phyloP scores from a whole-genome alignment of 331 rosid species.

The Quercus tomentella region DNA sequence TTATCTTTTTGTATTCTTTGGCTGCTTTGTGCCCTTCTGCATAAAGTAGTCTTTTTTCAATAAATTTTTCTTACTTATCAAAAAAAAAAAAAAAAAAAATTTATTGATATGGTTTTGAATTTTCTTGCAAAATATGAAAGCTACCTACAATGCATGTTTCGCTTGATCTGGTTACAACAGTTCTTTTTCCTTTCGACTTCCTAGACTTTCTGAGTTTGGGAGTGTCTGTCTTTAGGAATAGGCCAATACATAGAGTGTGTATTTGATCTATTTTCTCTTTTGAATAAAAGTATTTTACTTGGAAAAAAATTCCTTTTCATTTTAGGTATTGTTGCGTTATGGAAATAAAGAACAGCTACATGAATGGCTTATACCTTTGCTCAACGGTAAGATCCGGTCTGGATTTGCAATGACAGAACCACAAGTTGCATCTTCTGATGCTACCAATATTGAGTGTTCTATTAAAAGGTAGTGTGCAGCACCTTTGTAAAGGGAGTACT shows the following conservation, averaged over 20 bases:
- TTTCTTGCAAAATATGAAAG: too few relatives aligned
- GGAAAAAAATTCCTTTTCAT: background rate
- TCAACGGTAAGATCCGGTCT: slow-evolving; percentile 87
- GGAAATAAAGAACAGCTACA: slow-evolving; percentile 74
- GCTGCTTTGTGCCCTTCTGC: too few relatives aligned
- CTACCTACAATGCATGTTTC: slow-evolving; percentile 4
- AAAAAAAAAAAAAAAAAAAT: too few relatives aligned
- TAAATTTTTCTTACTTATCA: too few relatives aligned
- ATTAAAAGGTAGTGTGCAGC: slow-evolving; percentile 58
- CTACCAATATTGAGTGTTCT: slow-evolving; percentile 87
- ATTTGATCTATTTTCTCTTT: too few relatives aligned
- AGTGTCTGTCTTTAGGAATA: too few relatives aligned
- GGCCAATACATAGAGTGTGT: too few relatives aligned
- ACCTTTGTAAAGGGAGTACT: slow-evolving; percentile 3
- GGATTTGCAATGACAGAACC: slow-evolving; percentile 99
- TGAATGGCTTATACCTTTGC: slow-evolving; percentile 93
- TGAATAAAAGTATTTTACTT: too few relatives aligned
- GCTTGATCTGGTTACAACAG: slow-evolving; percentile 11
- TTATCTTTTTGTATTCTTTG: too few relatives aligned
- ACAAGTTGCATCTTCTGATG: slow-evolving; percentile 89
- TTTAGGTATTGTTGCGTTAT: slow-evolving; percentile 83
- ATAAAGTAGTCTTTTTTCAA: too few relatives aligned
- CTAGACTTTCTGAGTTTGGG: too few relatives aligned
- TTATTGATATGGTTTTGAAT: background rate
- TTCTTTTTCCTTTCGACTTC: background rate